Base-by-base conservation (phyloP, 2,329 filamentous ascomycete genomes). In the Pseudocercospora fijiensis region DNA sequence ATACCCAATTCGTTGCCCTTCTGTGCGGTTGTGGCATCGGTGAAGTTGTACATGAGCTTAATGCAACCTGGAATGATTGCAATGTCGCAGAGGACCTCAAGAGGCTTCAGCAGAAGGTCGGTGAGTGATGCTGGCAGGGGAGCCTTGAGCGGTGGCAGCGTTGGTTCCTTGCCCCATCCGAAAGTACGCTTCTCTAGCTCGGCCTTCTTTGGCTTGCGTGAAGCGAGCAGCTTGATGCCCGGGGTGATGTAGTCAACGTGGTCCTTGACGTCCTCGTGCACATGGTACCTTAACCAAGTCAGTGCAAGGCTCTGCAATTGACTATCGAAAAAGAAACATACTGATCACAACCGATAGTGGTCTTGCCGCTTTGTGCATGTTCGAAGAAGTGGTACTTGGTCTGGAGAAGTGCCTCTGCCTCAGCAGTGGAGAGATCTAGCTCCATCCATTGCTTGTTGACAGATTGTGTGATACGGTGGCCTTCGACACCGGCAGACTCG, bases 311-410 rank as follows among this genome's bases (percentile, higher is more conserved):
- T 16, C 4, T 26, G 20, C 5, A 13, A 24, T 24, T 11, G 20
- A n/a, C 8, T 13, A 26, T 49, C 5, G 9, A 20, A n/a, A 49
- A 10, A 41, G 37, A 41, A 13, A 65, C 72, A 68, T 84, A 76
- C 75, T 68, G 68, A 62, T 76, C 75, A 60, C 76, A 78, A 33
- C 75, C 78, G 24, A 79, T 72, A 27, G 77, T 76, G 58, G 73
- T 72, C 49, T 73, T 74, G 2, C 82, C 85, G 58, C 83, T 75
- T 8, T 81, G 77, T 9, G 82, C 82, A 73, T 86, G 84, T 72
- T 88, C 85, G 65, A 84, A 83, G 47, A 86, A 81, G 62, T 86
- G 85, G 56, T 83, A 86, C 67, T 87, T 85, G 60, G 78, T 73
- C 65, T 75, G 71, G 5, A 80, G 70, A 6, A 81, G 68, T 13